Evolutionary conservation across 2,329 filamentous ascomycete species (phyloP), one percentile per base, ranked within the genome.

Genomic region (Xylaria hypoxylon): DNA sequence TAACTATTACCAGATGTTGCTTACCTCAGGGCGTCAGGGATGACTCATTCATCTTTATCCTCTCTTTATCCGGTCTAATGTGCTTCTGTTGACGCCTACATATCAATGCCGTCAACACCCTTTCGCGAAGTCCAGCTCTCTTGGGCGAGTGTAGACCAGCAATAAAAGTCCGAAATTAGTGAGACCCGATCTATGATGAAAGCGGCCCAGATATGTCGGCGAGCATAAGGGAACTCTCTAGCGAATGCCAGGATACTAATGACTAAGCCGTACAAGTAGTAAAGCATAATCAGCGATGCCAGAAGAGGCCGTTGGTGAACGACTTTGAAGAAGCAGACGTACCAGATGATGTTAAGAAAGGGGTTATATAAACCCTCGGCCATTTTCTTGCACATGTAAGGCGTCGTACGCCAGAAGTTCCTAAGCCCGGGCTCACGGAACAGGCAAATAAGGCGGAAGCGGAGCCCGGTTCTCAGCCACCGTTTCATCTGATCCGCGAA

Each of bases 391-490:
- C 65, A 51, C 63, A 74, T 72, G 33, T 71, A 72, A 2, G 70
- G 71, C 0, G 61, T 65, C 0, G 56, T 59, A 10, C 6, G 10
- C 13, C 58, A 38, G 50, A 72, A 67, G 0, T 13, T 11, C 2
- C 17, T 3, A 10, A 69, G 52, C 5, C 70, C 71, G 1, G 72
- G 73, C 1, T 73, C 68, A 4, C 59, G 44, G 11, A 73, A 56
- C 2, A 73, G 48, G 17, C 65, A 71, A 2, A 64, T 71, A 5
- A 74, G 59, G 10, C 72, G 65, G 6, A 70, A 62, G 1, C 72
- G 66, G 0, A 74, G 45, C 0, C 73, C 70, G 5, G 63, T 71
- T 10, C 74, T 65, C 28, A 69, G 64, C 76, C 75, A 77, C 8
- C 74, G 56, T 33, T 72, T 67, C 59, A 73, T 68, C 57, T 78